A percentile compares a stretch with the other conserved stretches of the same genome.
phyloP scores from a whole-genome alignment of 2,329 filamentous ascomycete species.

The Scedosporium boydii region DNA sequence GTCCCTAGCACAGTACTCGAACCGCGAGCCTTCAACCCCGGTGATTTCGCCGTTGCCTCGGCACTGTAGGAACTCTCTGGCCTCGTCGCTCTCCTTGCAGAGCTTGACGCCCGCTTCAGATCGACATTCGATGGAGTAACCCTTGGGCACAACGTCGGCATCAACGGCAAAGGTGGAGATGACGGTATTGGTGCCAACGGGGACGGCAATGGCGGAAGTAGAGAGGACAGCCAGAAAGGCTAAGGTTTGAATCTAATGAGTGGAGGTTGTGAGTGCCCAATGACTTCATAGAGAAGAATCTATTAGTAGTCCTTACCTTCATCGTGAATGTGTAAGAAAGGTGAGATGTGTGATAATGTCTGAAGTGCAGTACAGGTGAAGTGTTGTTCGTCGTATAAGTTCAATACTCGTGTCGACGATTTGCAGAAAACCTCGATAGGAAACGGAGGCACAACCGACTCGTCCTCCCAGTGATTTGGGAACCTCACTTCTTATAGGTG shows the following conservation, averaged over 20 bases:
- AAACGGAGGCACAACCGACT: too few species aligned
- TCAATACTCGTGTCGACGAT: too few species aligned
- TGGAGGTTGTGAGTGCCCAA: not conserved
- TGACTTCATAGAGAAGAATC: not conserved
- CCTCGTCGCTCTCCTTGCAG: slow-evolving; percentile 1
- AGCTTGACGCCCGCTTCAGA: not conserved
- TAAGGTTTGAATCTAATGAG: not conserved
- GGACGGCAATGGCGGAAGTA: not conserved
- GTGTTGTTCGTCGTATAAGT: too few species aligned
- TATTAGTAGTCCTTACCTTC: not conserved
- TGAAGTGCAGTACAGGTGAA: too few species aligned
- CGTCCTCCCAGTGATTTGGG: too few species aligned
- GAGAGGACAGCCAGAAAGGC: not conserved
- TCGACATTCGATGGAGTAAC: not conserved
- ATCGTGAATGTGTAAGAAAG: too few species aligned
- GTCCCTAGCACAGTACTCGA: slow-evolving; percentile 1
- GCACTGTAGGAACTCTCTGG: not conserved
- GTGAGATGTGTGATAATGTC: not conserved
- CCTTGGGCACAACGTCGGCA: not conserved
- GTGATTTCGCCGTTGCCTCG: not conserved
- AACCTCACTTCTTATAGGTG: too few species aligned
- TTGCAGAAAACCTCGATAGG: too few species aligned
- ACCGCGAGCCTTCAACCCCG: not conserved
- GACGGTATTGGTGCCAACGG: not conserved
- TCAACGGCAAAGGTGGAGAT: not conserved